phyloP scores from a whole-genome alignment of 306 rosid genomes.

The Vicia villosa region DNA sequence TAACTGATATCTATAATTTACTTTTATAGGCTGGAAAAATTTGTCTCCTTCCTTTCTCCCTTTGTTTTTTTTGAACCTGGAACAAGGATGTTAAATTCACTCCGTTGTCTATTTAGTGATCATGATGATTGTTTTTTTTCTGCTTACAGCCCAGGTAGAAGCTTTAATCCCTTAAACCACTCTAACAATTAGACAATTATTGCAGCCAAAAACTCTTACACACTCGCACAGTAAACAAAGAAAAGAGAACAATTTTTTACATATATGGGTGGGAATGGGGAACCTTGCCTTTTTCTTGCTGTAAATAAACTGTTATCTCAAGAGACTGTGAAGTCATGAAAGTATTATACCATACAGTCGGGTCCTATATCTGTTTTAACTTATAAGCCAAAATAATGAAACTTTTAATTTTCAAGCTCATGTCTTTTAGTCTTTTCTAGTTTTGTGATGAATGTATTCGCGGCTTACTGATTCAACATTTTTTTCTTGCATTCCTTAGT shows the following conservation, averaged over 20 bases:
- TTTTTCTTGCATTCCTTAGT: conserved; percentile 52
- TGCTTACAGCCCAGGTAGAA: conserved; percentile 87
- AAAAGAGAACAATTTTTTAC: conserved; percentile 10
- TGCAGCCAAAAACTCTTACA: conserved; percentile 17
- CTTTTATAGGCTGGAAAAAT: conserved; percentile 17
- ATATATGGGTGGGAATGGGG: background rate
- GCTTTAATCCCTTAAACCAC: conserved; percentile 8
- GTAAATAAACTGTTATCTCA: conserved; percentile 5
- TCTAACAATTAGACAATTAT: conserved; percentile 27
- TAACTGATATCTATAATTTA: conserved; percentile 5
- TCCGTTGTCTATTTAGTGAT: conserved; percentile 34
- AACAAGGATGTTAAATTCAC: conserved; percentile 18
- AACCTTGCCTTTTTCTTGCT: conserved; percentile 18
- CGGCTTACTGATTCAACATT: conserved; percentile 30
- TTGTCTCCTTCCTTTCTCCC: conserved; percentile 12
- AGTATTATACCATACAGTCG: conserved; percentile 1
- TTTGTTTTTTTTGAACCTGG: background rate
- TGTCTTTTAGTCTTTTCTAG: conserved; percentile 8
- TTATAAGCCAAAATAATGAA: conserved; percentile 11
- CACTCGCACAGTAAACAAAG: conserved; percentile 10
- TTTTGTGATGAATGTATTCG: conserved; percentile 20
- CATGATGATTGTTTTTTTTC: conserved; percentile 31
- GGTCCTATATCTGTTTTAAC: conserved; percentile 18
- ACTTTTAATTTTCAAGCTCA: conserved; percentile 22
- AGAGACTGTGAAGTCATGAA: background rate